phyloP scores from a whole-genome alignment of 192 early-diverging fungal species.

The Coemansia sp. region DNA sequence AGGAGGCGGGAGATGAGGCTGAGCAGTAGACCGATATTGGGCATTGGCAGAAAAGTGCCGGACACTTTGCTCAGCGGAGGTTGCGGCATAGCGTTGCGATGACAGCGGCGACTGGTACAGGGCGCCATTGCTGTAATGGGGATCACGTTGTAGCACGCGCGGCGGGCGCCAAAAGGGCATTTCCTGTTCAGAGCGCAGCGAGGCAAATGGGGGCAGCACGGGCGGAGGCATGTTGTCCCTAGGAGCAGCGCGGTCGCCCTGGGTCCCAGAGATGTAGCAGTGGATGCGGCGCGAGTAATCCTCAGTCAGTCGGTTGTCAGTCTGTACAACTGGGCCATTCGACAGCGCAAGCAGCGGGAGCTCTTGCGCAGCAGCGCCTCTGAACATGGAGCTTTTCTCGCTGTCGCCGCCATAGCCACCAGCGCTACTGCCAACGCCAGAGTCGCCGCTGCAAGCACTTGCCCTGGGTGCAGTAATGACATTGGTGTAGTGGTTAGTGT shows the following conservation, averaged over 20 bases:
- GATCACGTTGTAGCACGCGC: slow-evolving; percentile 42
- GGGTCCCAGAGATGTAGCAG: slow-evolving; percentile 37
- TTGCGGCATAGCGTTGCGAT: neutral
- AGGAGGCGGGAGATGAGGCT: neutral
- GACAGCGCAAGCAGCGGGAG: slow-evolving; percentile 8
- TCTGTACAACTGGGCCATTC: slow-evolving; percentile 22
- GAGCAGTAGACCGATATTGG: slow-evolving; percentile 1
- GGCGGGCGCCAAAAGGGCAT: slow-evolving; percentile 54
- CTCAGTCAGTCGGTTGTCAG: slow-evolving; percentile 21
- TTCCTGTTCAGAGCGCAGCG: slow-evolving; percentile 3
- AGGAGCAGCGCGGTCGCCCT: slow-evolving; percentile 3
- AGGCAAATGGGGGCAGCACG: slow-evolving; percentile 16
- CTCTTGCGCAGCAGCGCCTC: slow-evolving; percentile 1
- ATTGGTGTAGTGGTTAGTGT: neutral
- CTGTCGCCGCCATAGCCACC: neutral
- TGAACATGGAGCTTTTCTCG: slow-evolving; percentile 2
- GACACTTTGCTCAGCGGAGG: no score
- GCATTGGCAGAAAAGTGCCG: neutral
- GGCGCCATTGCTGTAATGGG: slow-evolving; percentile 36
- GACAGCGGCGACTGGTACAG: neutral
- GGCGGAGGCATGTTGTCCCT: slow-evolving; percentile 27
- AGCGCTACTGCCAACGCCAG: slow-evolving; percentile 3
- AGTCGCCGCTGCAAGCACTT: neutral
- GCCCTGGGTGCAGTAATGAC: neutral
- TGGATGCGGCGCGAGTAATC: slow-evolving; percentile 35